These are phyloP conservation scores for Plasmodium cynomolgi DNA, from an alignment of 169 alveolate species.

Conservation along the genomic window DNA sequence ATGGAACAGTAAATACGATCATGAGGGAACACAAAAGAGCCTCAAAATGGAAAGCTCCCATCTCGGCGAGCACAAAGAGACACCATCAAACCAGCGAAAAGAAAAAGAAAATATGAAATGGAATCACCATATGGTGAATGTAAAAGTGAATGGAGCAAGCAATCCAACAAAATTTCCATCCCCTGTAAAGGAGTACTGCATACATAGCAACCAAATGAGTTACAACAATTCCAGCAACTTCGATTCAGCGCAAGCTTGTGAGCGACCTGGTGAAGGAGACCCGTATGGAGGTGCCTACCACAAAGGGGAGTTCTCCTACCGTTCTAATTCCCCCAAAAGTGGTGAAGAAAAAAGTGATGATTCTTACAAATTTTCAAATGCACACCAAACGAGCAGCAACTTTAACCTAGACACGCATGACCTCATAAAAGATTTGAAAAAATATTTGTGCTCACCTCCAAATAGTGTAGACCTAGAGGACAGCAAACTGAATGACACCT, in stretches of 20 bases:
- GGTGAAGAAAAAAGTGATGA: constrained; percentile 52
- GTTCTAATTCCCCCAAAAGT: constrained; percentile 19
- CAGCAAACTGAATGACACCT: constrained; percentile 17
- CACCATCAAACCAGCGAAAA: neutral
- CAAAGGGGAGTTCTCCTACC: constrained; percentile 21
- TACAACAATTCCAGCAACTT: neutral
- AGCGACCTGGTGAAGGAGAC: neutral
- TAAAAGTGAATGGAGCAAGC: neutral
- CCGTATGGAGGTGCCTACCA: constrained; percentile 20
- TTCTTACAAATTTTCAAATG: constrained; percentile 16
- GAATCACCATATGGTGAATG: neutral
- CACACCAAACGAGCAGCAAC: constrained; percentile 1
- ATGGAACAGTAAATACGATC: neutral
- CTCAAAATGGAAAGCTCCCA: neutral
- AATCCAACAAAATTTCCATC: neutral
- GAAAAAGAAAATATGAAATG: neutral
- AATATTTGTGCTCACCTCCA: constrained; percentile 27
- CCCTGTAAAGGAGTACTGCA: constrained; percentile 19
- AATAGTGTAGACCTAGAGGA: constrained; percentile 1
- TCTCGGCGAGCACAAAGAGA: neutral
- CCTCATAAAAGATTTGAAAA: constrained; percentile 26
- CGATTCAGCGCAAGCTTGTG: neutral
- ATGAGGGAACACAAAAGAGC: neutral
- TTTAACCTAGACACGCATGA: constrained; percentile 15
- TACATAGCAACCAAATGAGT: constrained; percentile 16